phyloP scores from a whole-genome alignment of 768 basidiomycete species.

The Leccinum uliginosum region DNA sequence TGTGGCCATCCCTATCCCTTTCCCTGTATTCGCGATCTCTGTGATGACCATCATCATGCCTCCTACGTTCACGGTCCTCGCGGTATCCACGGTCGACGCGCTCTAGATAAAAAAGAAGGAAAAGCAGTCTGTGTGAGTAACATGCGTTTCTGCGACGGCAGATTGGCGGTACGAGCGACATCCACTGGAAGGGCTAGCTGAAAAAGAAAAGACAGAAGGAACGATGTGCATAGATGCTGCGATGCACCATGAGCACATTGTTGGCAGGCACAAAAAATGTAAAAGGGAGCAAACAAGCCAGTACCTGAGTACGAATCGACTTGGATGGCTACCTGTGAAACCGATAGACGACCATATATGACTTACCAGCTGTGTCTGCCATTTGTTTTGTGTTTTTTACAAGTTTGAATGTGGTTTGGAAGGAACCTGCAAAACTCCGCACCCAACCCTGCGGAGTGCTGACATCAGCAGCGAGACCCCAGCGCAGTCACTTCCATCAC shows the following conservation, averaged over 20 bases:
- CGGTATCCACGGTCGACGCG: slow-evolving; percentile 51
- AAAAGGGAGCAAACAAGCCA: slow-evolving; percentile 27
- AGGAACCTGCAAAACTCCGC: slow-evolving; percentile 22
- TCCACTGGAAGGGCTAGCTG: slow-evolving; percentile 61
- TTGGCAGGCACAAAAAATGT: slow-evolving; percentile 39
- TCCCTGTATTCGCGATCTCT: slow-evolving; percentile 49
- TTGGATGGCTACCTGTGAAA: slow-evolving; percentile 28
- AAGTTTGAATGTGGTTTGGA: slow-evolving; percentile 22
- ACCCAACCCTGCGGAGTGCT: slow-evolving; percentile 8
- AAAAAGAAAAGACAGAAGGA: slow-evolving; percentile 28
- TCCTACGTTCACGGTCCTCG: slow-evolving; percentile 60
- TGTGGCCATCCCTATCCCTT: slow-evolving; percentile 27
- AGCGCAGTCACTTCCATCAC: slow-evolving; percentile 16
- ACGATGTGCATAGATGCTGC: slow-evolving; percentile 41
- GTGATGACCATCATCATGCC: slow-evolving; percentile 54
- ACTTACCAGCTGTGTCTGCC: slow-evolving; percentile 59
- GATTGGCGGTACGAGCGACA: slow-evolving; percentile 38
- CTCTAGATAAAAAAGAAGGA: slow-evolving; percentile 47
- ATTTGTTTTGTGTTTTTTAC: slow-evolving; percentile 24
- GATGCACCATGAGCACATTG: slow-evolving; percentile 64
- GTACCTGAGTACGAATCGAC: slow-evolving; percentile 29
- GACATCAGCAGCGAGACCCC: slow-evolving; percentile 25
- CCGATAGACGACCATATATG: slow-evolving; percentile 13
- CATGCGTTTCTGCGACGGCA: slow-evolving; percentile 39
- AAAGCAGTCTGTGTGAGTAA: slow-evolving; percentile 50